phyloP scores from a whole-genome alignment of 768 basidiomycete genomes.

The Trametes gibbosa region DNA sequence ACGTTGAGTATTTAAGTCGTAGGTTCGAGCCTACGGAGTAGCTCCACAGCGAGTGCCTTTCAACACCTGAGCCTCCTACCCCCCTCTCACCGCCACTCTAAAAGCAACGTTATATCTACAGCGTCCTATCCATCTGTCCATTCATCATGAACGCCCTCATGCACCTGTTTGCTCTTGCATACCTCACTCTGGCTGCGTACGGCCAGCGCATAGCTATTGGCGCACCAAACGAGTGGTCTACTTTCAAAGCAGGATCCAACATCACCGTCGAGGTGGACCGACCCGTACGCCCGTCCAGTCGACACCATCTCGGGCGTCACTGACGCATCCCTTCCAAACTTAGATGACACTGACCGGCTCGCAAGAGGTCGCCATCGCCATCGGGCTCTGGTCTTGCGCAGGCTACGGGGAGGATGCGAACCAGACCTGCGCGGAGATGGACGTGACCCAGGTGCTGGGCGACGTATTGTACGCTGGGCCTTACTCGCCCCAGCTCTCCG shows the following conservation, averaged over 20 bases:
- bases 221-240: slow-evolving; percentile 23
- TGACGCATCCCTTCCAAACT: too few relatives aligned
- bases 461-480: slow-evolving; percentile 30
- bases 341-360: slow-evolving; percentile 33
- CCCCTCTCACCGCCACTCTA: neutral
- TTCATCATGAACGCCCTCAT: slow-evolving; percentile 2
- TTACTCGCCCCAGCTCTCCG: slow-evolving; percentile 26
- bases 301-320: too few relatives aligned
- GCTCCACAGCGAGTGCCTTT: slow-evolving; percentile 5
- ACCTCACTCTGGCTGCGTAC: slow-evolving; percentile 21
- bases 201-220: slow-evolving; percentile 35
- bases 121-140: neutral
- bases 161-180: slow-evolving; percentile 20
- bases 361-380: slow-evolving; percentile 34
- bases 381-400: slow-evolving; percentile 30
- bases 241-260: slow-evolving; percentile 26
- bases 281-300: slow-evolving; percentile 30
- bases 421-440: slow-evolving; percentile 21
- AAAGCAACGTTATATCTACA: neutral
- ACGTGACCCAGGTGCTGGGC: slow-evolving; percentile 27
- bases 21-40: neutral
- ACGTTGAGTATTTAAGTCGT: neutral
- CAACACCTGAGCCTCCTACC: neutral
- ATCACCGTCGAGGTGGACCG: slow-evolving; percentile 35
- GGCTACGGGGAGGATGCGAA: neutral